Base-by-base conservation (phyloP, 2,329 filamentous ascomycete species). In the Colletotrichum coccodes region DNA sequence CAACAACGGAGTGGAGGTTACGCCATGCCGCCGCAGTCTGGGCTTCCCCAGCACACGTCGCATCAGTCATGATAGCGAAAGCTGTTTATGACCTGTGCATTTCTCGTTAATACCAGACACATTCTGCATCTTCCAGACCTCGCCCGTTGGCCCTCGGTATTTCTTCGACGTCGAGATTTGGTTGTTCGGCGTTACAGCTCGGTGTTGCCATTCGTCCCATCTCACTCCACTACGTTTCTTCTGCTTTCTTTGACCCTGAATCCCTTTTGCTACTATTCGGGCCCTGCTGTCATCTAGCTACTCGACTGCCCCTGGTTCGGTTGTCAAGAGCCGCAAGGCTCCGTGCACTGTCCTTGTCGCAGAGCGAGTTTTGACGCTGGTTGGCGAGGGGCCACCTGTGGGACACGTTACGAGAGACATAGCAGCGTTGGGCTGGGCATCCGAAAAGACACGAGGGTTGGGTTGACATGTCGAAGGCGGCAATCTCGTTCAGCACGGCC, bases 21-120 rank as follows among this genome's bases (percentile, higher is more conserved):
- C 76, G 90, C 89, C 59, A 94, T 97, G 90, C 92, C 92, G 60
- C 88, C 92, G 61, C 91, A 93, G 78, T 86, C 88, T 72, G 90
- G 92, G 75, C 93, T 96, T 88, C 91, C 92, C 66, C 92, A 94
- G 76, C 93, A 94, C 82, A 91, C 93, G 76, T 92, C 93, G 73
- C 93, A 95, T 80, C 92, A 93, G 82, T 91, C 92, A 81, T 94
- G 85, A 84, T 76, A 56, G 60, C 60, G 72, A 73, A 73, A 67
- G 73, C 47, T 68, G n/a, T 46, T 71, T 42, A 49, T 54, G 64
- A 62, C 60, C 60, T 38, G 47, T 72, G 72, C 73, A 74, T 76
- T 77, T 78, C 77, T 79, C 79, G 80, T 81, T 84, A 84, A 89
- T 89, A 88, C 87, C 87, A 85, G 84, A 82, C 85, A 85, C 84